Conservation (phyloP, 1,139 yeast genomes). For the Trichomonascaceae sp. region DNA sequence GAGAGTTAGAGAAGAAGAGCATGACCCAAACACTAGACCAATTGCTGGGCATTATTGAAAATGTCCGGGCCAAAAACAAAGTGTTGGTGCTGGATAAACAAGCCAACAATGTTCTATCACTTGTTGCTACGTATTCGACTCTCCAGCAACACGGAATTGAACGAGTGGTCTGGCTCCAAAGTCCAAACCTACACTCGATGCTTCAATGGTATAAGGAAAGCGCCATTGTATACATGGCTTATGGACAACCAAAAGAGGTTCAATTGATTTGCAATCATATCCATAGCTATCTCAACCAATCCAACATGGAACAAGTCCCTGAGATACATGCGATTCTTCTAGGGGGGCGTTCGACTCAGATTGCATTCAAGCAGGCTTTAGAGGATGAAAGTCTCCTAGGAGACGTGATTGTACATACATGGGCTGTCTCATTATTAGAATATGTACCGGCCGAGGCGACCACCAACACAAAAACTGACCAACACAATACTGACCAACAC, state of each 20-base stretch:
- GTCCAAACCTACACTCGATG: constrained; percentile 2
- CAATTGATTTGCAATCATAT: constrained; percentile 18
- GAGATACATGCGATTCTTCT: constrained; percentile 16
- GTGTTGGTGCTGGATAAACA: constrained; percentile 40
- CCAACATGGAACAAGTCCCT: not conserved
- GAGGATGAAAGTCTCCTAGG: constrained; percentile 27
- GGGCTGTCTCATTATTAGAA: too few species aligned
- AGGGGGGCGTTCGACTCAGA: constrained; percentile 23
- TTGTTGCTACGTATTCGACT: constrained; percentile 40
- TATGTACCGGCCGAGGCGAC: too few species aligned
- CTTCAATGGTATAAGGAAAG: constrained; percentile 2
- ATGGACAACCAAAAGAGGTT: constrained; percentile 13
- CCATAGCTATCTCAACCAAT: constrained; percentile 10
- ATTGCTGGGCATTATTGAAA: not conserved
- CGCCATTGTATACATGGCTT: constrained; percentile 13
- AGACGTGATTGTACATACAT: too few species aligned
- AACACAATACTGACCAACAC: too few species aligned
- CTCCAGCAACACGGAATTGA: constrained; percentile 47
- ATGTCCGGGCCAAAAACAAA: constrained; percentile 10
- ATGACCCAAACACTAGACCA: too few species aligned
- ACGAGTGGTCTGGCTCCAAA: constrained; percentile 45
- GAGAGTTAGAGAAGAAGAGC: too few species aligned
- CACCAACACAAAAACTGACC: too few species aligned
- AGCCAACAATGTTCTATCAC: constrained; percentile 44
- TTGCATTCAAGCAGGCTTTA: constrained; percentile 21